These are phyloP conservation scores for Coemansia reversa DNA, from an alignment of 192 early-diverging fungal genomes.

Conservation along the genomic window DNA sequence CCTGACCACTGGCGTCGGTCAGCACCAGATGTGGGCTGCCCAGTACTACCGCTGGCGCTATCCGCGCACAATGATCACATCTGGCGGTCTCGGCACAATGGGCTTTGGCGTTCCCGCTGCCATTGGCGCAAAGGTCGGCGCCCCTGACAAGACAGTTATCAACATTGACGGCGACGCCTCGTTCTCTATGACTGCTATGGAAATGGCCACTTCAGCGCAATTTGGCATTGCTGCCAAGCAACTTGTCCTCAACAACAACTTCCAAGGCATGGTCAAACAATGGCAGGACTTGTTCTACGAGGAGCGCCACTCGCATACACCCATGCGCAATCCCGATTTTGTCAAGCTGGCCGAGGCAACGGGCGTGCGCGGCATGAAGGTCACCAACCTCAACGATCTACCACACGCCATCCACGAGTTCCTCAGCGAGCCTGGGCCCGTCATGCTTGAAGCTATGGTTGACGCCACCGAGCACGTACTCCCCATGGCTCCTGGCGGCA, in stretches of 20 bases:
- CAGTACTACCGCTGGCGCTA: slow-evolving; percentile 92
- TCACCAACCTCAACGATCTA: slow-evolving; percentile 80
- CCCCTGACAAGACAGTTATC: slow-evolving; percentile 91
- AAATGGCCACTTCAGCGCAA: slow-evolving; percentile 95
- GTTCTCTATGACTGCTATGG: slow-evolving; percentile 99
- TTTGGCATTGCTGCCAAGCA: slow-evolving; percentile 98
- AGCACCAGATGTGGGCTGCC: slow-evolving; percentile 99
- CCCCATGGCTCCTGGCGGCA: slow-evolving; percentile 97
- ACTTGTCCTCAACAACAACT: slow-evolving; percentile 95
- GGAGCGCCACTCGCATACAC: slow-evolving; percentile 90
- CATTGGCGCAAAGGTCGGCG: slow-evolving; percentile 96
- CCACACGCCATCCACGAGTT: slow-evolving; percentile 87
- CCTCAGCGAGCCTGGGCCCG: slow-evolving; percentile 76
- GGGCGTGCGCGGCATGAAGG: slow-evolving; percentile 86
- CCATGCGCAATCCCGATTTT: slow-evolving; percentile 98
- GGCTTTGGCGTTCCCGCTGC: slow-evolving; percentile 95
- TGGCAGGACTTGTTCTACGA: slow-evolving; percentile 98
- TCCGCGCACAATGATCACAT: slow-evolving; percentile 88
- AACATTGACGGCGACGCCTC: slow-evolving; percentile 99
- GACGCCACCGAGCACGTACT: slow-evolving; percentile 92
- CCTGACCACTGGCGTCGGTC: slow-evolving; percentile 95
- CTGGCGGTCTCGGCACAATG: slow-evolving; percentile 98
- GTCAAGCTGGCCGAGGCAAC: slow-evolving; percentile 95
- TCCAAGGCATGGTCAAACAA: slow-evolving; percentile 98
- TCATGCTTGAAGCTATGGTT: slow-evolving; percentile 88